phyloP scores from a whole-genome alignment of 83 land plant genomes.

The Diphasiastrum complanatum region DNA sequence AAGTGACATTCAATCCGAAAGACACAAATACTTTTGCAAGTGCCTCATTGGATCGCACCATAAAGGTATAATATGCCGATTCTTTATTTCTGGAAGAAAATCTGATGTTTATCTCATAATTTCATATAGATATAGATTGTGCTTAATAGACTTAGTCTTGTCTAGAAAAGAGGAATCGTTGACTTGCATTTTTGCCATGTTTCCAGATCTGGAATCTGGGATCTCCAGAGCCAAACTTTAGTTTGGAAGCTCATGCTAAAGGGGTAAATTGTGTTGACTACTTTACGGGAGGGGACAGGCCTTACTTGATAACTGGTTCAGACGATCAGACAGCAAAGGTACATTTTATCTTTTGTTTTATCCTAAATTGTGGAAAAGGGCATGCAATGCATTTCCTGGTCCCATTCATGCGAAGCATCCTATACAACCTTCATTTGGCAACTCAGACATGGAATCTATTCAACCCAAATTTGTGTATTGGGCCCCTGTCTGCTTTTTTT shows the following conservation, averaged over 20 bases:
- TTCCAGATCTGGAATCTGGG: slow-evolving; percentile 95
- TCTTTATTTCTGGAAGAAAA: neutral
- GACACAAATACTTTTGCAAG: slow-evolving; percentile 99
- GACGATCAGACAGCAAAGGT: slow-evolving; percentile 99
- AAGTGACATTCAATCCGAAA: slow-evolving; percentile 96
- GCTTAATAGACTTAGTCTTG: too few species aligned
- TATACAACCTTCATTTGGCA: neutral
- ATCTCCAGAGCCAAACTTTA: slow-evolving; percentile 94
- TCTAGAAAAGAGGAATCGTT: neutral
- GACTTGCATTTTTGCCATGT: neutral
- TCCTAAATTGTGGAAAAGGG: neutral
- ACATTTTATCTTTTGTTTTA: neutral
- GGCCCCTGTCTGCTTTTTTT: neutral
- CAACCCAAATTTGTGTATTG: neutral
- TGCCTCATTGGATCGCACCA: slow-evolving; percentile 36
- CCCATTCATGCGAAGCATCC: neutral
- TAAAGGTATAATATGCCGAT: slow-evolving; percentile 19
- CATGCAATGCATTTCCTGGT: too few species aligned
- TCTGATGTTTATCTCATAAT: neutral
- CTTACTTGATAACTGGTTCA: slow-evolving; percentile 91
- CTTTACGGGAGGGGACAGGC: slow-evolving; percentile 96
- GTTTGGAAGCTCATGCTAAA: slow-evolving; percentile 90
- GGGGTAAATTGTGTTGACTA: slow-evolving; percentile 99
- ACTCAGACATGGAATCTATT: too few species aligned
- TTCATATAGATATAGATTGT: neutral